Base-by-base conservation (phyloP, 2,329 filamentous ascomycete genomes). In the Parastagonospora avenae region DNA sequence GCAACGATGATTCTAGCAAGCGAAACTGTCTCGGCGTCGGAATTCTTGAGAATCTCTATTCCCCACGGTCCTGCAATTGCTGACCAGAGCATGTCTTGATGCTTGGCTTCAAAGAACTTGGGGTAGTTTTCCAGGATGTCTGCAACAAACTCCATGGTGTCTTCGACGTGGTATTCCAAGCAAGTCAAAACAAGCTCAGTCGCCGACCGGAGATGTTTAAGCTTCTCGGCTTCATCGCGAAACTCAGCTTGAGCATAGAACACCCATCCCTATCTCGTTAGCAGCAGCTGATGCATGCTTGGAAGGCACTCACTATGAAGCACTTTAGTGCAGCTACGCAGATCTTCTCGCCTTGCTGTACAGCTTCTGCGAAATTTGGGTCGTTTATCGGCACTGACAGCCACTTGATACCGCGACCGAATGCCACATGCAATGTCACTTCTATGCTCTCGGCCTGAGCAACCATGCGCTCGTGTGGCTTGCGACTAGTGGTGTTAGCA, bases 231-330 rank as follows among this genome's bases (percentile, higher is more conserved):
- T 30, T 82, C 81, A 39, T 82, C 80, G 2, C 82, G 76, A 42
- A 85, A 85, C 27, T 83, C 79, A 30, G 84, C 82, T 62, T 91
- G 88, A 4, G 85, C 86, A 64, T 91, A 92, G 60, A 85, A 80
- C 29, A 91, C 81, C 89, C 89, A 93, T 4, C 87, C 82, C 86
- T 89, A n/a, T 0, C 3, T 14, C 2, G 40, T 68, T 38, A 68
- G 63, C 42, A 6, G 12, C 10, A 19, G 33, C 19, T 30, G 16
- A 19, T 5, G 8, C 2, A 1, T 8, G 4, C 8, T n/a, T 8
- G 16, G 7, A 2, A 24, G 1, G 11, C 7, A 68, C 67, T 28
- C 57, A 71, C 68, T 31, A 59, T 63, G 55, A 74, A 76, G 56
- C 64, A 67, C 36, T 64, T 64, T 27, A 73, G 54, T 29, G 70